Percentiles rank a stretch among this genome's conserved stretches.
Evolutionary conservation across 2,329 filamentous ascomycete species (phyloP).

Genomic region (Shiraia bambusicola): DNA sequence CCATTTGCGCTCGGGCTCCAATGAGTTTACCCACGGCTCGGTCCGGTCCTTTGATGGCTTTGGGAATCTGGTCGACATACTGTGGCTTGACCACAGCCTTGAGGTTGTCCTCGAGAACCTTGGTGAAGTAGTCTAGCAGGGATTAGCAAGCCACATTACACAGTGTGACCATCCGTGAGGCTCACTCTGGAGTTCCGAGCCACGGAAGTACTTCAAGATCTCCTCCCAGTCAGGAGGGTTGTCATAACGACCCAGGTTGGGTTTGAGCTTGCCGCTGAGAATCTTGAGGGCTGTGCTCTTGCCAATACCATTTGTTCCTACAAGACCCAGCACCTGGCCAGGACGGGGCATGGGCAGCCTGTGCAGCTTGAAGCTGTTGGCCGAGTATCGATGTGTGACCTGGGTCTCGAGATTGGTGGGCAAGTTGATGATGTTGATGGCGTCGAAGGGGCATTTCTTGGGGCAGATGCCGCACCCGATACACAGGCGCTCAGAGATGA

Average conservation of each 20-base stretch:
- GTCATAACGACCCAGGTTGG: constrained; percentile 90
- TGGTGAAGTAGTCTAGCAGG: constrained; percentile 88
- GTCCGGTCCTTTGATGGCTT: constrained; percentile 78
- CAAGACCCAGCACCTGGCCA: constrained; percentile 91
- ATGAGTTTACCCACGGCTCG: constrained; percentile 80
- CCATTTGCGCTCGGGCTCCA: constrained; percentile 71
- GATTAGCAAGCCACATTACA: constrained; percentile 22
- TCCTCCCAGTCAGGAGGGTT: constrained; percentile 99
- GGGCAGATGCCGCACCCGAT: constrained; percentile 99
- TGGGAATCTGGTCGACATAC: constrained; percentile 97
- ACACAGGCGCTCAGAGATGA: constrained; percentile 93
- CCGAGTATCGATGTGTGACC: constrained; percentile 97
- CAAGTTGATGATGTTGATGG: constrained; percentile 99
- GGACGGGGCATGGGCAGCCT: constrained; percentile 93
- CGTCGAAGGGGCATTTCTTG: constrained; percentile 98
- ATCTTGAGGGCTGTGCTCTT: constrained; percentile 99
- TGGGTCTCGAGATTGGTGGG: constrained; percentile 98
- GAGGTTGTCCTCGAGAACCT: constrained; percentile 92
- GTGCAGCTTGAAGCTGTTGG: constrained; percentile 99
- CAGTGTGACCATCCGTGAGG: background rate
- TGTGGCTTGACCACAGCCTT: constrained; percentile 99
- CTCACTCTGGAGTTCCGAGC: constrained; percentile 92
- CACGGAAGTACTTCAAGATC: constrained; percentile 96
- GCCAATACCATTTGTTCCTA: constrained; percentile 99
- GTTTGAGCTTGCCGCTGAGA: constrained; percentile 96